A percentile compares a stretch with the other conserved stretches of the same genome.
Evolutionary conservation across 2,329 filamentous ascomycete species (phyloP).

Genomic region (Graphiopsis chlorocephala): DNA sequence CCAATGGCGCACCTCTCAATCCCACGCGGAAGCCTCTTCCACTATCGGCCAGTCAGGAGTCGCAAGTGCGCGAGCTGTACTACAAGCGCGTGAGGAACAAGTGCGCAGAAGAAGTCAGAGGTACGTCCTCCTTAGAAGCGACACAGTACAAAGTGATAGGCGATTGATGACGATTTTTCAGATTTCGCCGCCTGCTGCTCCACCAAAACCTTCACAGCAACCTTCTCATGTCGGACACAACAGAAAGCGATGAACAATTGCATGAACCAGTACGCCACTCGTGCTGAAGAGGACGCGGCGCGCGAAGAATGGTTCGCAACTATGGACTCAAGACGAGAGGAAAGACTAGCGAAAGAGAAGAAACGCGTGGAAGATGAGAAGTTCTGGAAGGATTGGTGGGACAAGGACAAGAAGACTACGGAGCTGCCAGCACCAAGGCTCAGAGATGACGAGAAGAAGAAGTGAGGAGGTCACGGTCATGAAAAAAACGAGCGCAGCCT

Average conservation of each 20-base stretch:
- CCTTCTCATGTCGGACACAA: constrained; percentile 78
- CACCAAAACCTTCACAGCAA: constrained; percentile 80
- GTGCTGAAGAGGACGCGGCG: constrained; percentile 79
- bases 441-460: constrained; percentile 10
- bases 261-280: constrained; percentile 84
- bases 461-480: background rate
- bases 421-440: constrained; percentile 4
- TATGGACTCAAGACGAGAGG: constrained; percentile 66
- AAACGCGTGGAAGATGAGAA: constrained; percentile 43
- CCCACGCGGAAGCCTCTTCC: constrained; percentile 71
- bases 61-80: constrained; percentile 76
- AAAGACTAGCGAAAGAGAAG: constrained; percentile 58
- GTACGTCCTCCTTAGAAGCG: constrained; percentile 29
- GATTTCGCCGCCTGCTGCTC: constrained; percentile 90
- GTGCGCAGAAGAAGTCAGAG: constrained; percentile 61
- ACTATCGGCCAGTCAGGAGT: constrained; percentile 76
- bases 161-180: constrained; percentile 36
- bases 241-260: constrained; percentile 88
- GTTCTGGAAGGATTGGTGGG: constrained; percentile 54
- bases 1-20: constrained; percentile 20
- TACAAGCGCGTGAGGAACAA: constrained; percentile 72
- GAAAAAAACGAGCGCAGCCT: background rate
- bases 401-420: constrained; percentile 33
- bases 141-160: background rate
- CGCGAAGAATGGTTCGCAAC: constrained; percentile 89